A percentile compares a stretch with the other conserved stretches of the same genome.
phyloP scores from a whole-genome alignment of 495 filamentous ascomycete species.

The Hypoxylon cercidicola region DNA sequence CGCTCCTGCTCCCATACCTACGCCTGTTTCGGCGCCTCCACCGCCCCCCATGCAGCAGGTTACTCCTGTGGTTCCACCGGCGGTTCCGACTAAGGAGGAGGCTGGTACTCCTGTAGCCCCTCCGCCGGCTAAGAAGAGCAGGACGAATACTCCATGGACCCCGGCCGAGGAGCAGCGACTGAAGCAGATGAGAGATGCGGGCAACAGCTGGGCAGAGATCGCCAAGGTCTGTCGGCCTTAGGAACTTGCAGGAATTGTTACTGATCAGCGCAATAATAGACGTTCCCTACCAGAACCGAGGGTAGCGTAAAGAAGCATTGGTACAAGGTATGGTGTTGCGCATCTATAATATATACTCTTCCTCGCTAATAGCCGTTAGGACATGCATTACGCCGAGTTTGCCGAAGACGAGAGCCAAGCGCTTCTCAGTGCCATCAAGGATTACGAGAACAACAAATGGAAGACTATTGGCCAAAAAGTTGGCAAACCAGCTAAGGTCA shows the following conservation, averaged over 20 bases:
- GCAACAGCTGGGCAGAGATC: conserved; percentile 96
- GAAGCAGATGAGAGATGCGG: conserved; percentile 92
- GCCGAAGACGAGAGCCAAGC: conserved; percentile 96
- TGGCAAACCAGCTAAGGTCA: conserved; percentile 95
- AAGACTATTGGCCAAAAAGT: conserved; percentile 96
- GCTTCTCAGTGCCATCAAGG: conserved; percentile 92
- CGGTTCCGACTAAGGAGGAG: conserved; percentile 46
- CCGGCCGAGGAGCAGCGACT: conserved; percentile 91
- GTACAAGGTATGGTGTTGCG: conserved; percentile 81
- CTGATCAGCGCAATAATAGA: conserved; percentile 62
- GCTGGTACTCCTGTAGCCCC: conserved; percentile 49
- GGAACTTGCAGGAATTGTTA: not conserved
- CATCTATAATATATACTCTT: conserved; percentile 17
- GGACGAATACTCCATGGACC: conserved; percentile 98
- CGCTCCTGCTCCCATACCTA: conserved; percentile 39
- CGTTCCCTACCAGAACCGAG: conserved; percentile 91
- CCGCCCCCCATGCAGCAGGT: conserved; percentile 48
- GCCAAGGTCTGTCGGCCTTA: conserved; percentile 74
- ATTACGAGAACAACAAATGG: conserved; percentile 98
- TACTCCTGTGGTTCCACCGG: conserved; percentile 46
- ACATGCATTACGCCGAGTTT: conserved; percentile 99
- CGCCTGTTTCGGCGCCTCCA: conserved; percentile 45
- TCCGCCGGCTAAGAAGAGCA: conserved; percentile 84
- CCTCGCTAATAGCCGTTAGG: conserved; percentile 62
- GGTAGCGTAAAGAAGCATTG: conserved; percentile 99